These are phyloP conservation scores for Rutidosis leptorrhynchoides DNA, from an alignment of 129 eudicot genomes.

Conservation along the genomic window DNA sequence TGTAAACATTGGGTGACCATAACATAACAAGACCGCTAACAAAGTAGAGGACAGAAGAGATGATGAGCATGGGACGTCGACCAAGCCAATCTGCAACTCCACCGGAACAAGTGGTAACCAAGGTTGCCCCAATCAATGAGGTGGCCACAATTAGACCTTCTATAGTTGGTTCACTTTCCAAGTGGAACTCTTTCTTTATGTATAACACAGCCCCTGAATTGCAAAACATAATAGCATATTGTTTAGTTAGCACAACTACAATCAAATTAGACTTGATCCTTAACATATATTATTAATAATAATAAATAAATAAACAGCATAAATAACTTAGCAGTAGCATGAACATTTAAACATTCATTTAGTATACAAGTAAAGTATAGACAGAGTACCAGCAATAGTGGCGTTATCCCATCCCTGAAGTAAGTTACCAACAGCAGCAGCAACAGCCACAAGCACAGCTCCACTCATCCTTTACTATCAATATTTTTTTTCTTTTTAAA, in stretches of 20 bases:
- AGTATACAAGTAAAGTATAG: background rate
- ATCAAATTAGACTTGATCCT: background rate
- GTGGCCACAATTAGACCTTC: slow-evolving; percentile 82
- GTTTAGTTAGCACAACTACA: background rate
- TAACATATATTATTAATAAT: too few relatives aligned
- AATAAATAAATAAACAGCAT: background rate
- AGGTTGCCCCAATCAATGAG: slow-evolving; percentile 76
- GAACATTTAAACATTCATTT: too few relatives aligned
- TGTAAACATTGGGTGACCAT: slow-evolving; percentile 83
- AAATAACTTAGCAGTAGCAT: background rate
- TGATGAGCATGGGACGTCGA: slow-evolving; percentile 73
- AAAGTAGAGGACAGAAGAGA: slow-evolving; percentile 58
- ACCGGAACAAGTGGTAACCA: slow-evolving; percentile 67
- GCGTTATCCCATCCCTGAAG: slow-evolving; percentile 99
- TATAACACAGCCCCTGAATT: slow-evolving; percentile 61
- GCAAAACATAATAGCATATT: background rate
- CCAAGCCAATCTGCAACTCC: slow-evolving; percentile 60
- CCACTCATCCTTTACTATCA: slow-evolving; percentile 52
- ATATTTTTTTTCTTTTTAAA: too few relatives aligned
- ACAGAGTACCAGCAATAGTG: slow-evolving; percentile 73
- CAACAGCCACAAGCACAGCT: slow-evolving; percentile 79
- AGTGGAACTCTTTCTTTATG: slow-evolving; percentile 53
- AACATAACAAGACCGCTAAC: slow-evolving; percentile 65
- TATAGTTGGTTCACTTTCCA: slow-evolving; percentile 47
- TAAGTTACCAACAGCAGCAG: slow-evolving; percentile 92